phyloP scores from a whole-genome alignment of 345 rosid genomes.

The Eucalyptus virginea region DNA sequence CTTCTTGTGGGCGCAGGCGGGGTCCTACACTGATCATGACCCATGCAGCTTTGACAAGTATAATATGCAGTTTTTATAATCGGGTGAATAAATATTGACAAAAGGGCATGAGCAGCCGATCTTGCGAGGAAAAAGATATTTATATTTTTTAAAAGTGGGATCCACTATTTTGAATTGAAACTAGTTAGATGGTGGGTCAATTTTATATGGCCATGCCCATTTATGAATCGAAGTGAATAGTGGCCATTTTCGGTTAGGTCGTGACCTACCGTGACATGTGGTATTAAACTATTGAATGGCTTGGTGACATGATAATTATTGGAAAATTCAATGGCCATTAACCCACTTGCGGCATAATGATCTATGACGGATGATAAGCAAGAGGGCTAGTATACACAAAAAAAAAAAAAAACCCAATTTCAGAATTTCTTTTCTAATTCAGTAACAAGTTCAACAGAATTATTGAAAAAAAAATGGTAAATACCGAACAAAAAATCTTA shows the following conservation, averaged over 20 bases:
- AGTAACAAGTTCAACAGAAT: background rate
- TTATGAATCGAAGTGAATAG: background rate
- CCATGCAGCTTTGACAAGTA: background rate
- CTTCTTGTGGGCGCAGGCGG: background rate
- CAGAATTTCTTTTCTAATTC: background rate
- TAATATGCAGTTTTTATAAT: background rate
- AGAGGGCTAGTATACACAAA: background rate
- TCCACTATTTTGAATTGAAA: background rate
- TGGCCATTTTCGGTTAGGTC: background rate
- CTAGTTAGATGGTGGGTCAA: background rate
- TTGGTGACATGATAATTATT: background rate
- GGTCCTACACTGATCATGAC: background rate
- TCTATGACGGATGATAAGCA: background rate
- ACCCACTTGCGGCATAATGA: background rate
- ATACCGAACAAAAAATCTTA: background rate
- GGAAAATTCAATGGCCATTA: background rate
- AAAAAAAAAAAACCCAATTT: background rate
- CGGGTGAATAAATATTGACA: background rate
- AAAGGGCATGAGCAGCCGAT: background rate
- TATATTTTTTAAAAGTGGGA: background rate
- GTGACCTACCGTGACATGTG: background rate
- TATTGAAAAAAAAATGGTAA: background rate
- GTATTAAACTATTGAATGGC: background rate
- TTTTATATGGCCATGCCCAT: background rate
- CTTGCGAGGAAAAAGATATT: background rate